Evolutionary conservation across 345 rosid genomes (phyloP).

Genomic region (Corchorus olitorius): DNA sequence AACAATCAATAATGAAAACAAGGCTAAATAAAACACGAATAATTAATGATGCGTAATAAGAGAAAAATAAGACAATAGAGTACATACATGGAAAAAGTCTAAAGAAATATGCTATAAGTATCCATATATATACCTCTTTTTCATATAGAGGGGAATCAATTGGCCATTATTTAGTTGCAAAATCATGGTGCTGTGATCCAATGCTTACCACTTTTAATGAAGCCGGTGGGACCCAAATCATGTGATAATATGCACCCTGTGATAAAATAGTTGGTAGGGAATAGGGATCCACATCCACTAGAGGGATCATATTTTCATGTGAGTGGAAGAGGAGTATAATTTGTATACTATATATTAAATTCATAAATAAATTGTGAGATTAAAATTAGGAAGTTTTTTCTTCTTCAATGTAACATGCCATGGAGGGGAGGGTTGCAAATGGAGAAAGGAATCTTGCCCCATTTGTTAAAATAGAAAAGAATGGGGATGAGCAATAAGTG

Average conservation of each 20-base stretch:
- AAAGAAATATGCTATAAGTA: too few species aligned
- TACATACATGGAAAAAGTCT: not conserved
- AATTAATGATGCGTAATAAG: too few species aligned
- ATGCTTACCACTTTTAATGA: not conserved
- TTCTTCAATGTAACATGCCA: not conserved
- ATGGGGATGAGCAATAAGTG: slow-evolving; percentile 29
- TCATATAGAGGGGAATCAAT: not conserved
- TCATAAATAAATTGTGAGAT: slow-evolving; percentile 1
- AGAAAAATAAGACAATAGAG: not conserved
- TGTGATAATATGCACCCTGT: not conserved
- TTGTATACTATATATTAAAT: not conserved
- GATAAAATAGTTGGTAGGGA: not conserved
- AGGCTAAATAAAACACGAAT: not conserved
- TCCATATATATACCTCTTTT: too few species aligned
- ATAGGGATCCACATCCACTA: not conserved
- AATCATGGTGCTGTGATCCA: not conserved
- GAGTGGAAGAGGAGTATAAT: slow-evolving; percentile 17
- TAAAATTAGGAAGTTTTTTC: not conserved
- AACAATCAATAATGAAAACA: too few species aligned
- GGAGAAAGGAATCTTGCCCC: slow-evolving; percentile 14
- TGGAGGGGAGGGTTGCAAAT: not conserved
- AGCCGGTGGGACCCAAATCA: not conserved
- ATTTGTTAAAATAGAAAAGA: slow-evolving; percentile 14
- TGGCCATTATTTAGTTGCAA: not conserved
- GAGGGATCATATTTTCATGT: slow-evolving; percentile 3